Base-by-base conservation (phyloP, 1,139 yeast genomes). In the Yarrowia galli region DNA sequence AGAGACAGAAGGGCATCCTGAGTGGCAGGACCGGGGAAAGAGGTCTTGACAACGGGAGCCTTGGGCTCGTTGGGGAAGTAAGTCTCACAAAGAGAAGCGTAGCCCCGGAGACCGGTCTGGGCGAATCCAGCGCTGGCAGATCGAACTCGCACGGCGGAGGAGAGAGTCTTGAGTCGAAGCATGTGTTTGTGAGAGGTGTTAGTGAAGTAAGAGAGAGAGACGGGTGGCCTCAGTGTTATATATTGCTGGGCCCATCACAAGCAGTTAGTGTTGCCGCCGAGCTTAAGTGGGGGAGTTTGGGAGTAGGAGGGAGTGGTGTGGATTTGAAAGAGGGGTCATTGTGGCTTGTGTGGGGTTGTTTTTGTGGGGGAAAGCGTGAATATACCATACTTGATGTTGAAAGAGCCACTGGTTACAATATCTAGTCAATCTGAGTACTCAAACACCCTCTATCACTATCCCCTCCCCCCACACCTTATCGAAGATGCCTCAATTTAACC, bases 21-120 rank as follows among this genome's bases (percentile, higher is more conserved):
- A 69, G 87, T 82, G 73, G 81, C 79, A 25, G 92, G 91, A 54
- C 95, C 93, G 56, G 93, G 93, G 71, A 87, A 79, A 15, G 80
- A 75, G 16, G 89, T 80, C 69, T 77, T 81, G 63, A 89, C 81
- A 13, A 76, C 74, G 56, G 96, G 96, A 53, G 78, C 84, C 46
- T 80, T 73, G 70, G 95, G 92, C 79, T 89, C 96, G 70, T 81
- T 74, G 68, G 93, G 92, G 80, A 79, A 80, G 69, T 72, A 74
- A 48, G 70, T 66, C 66, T 74, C 76, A 38, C 78, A 76, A 49
- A 75, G 73, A 16, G 79, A 74, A 46, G 78, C 73, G 66, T 61
- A 61, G 49, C 66, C 66, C 23, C 66, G 66, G 42, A 32, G 35
- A 20, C 40, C 15, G 42, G 51, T 13, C 48, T 40, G 42, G 32